phyloP scores from a whole-genome alignment of 2,329 filamentous ascomycete genomes.

The Pseudogymnoascus sp. region DNA sequence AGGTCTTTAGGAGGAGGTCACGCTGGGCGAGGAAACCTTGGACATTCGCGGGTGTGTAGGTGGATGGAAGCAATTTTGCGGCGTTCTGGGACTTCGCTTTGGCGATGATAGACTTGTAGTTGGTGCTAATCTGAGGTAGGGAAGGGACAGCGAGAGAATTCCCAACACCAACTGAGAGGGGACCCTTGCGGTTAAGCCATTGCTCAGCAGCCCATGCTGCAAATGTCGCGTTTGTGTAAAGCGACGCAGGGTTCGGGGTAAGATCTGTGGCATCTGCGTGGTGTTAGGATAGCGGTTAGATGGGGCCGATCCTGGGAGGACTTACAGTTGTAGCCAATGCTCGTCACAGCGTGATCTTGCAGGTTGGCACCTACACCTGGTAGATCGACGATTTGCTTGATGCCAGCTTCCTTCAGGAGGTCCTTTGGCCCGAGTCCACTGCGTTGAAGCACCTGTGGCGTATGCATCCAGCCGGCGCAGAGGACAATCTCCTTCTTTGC shows the following conservation, averaged over 20 bases:
- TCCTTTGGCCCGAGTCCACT: constrained; percentile 25
- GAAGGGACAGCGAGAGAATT: constrained; percentile 23
- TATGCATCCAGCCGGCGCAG: constrained; percentile 27
- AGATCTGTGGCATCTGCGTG: constrained; percentile 5
- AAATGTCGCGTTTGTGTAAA: constrained; percentile 27
- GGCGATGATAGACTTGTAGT: constrained; percentile 21
- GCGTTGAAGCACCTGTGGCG: constrained; percentile 17
- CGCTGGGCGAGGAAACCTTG: constrained; percentile 21
- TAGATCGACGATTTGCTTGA: constrained; percentile 30
- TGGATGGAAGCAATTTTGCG: constrained; percentile 17
- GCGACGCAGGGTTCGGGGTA: constrained; percentile 14
- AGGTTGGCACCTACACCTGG: constrained; percentile 35
- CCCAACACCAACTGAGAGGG: constrained; percentile 31
- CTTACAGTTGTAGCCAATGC: constrained; percentile 11
- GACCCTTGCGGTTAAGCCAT: constrained; percentile 28
- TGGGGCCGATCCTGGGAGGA: not conserved
- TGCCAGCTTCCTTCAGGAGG: constrained; percentile 25
- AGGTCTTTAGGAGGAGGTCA: constrained; percentile 19
- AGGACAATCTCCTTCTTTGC: constrained; percentile 31
- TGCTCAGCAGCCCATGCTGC: constrained; percentile 27
- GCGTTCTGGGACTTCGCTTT: constrained; percentile 22
- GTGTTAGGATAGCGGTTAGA: not conserved
- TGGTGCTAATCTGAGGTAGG: constrained; percentile 21
- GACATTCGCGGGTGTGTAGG: constrained; percentile 10
- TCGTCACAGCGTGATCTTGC: constrained; percentile 25